phyloP scores from a whole-genome alignment of 192 early-diverging fungal species.

The Pilobolus umbonatus region DNA sequence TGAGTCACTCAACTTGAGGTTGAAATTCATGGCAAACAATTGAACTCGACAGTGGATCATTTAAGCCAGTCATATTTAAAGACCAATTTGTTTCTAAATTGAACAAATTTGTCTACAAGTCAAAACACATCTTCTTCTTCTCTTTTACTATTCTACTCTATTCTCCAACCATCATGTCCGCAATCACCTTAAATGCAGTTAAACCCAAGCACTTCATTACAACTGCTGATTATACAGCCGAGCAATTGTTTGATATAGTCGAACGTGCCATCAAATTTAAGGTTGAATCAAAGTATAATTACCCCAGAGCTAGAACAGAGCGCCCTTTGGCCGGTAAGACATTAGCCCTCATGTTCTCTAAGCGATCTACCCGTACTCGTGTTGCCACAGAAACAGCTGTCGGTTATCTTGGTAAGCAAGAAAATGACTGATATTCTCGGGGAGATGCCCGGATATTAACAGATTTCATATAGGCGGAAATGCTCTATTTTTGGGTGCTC shows the following conservation, averaged over 20 bases:
- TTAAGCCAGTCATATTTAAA: conserved; percentile 1
- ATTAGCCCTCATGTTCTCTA: conserved; percentile 91
- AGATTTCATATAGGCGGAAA: conserved; percentile 68
- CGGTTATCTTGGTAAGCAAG: conserved; percentile 62
- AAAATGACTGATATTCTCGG: not conserved
- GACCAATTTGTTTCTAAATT: not conserved
- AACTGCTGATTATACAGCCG: conserved; percentile 72
- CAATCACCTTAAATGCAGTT: not conserved
- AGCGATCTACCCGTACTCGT: conserved; percentile 92
- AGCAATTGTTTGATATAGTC: conserved; percentile 76
- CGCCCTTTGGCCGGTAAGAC: conserved; percentile 78
- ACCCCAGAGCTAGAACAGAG: conserved; percentile 26
- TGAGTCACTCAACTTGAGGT: conserved; percentile 5
- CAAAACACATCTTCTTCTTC: not conserved
- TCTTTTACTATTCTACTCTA: not conserved
- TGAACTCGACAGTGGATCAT: not conserved
- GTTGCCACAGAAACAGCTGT: conserved; percentile 92
- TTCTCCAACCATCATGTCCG: not conserved
- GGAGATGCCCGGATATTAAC: not conserved
- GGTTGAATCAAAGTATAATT: conserved; percentile 54
- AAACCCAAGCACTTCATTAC: conserved; percentile 66
- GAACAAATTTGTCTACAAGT: not conserved
- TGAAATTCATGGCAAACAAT: conserved; percentile 3
- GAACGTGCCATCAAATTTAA: conserved; percentile 79
- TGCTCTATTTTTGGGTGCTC: conserved; percentile 89